Base-by-base conservation (phyloP, 129 eudicot species). In the Heracleum sosnowskyi region DNA sequence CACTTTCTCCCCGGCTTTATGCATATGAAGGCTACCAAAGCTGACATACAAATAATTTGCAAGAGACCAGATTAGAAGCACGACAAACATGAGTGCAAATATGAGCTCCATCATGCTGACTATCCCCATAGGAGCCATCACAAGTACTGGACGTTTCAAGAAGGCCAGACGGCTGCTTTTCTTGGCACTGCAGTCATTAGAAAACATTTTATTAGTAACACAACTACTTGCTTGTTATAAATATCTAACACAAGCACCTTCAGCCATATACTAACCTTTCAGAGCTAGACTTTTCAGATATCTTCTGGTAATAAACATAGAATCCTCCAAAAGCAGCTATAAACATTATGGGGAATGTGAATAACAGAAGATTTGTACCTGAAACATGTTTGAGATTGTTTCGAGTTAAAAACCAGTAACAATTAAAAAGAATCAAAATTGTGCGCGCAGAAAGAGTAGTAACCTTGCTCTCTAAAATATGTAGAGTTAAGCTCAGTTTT, bases 351-450 rank as follows among this genome's bases (percentile, higher is more conserved):
- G 97, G 97, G 78, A 91, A 89, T 45, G 92, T 80, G 76, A 89
- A 86, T 69, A 91, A 82, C 75, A 86, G 70, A 80, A 91, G 92
- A 86, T 89, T 91, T 63, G 84, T 86, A 80, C 97, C 97, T 91
- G 90, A 69, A 82, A 84, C 11, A 34, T 40, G 35, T 46, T 79
- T 28, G 62, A 60, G 46, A 78, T 37, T 22, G 36, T 7, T 18
- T 40, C 13, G 39, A 20, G 16, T 45, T 3, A 66, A 1, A 24
- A 44, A 76, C 12, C 51, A 3, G n/a, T 49, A 73, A 60, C 44
- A 41, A 34, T 51, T 70, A 33, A 2, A 28, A 69, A 11, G 26
- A 41, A 44, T 44, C 2, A 44, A 44, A 44, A 11, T 16, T 44
- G 47, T 6, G 47, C 47, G 4, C 16, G 16, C 74, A 34, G 2